Base-by-base conservation (phyloP, 2,329 filamentous ascomycete species). In the Xylariaceae sp. region DNA sequence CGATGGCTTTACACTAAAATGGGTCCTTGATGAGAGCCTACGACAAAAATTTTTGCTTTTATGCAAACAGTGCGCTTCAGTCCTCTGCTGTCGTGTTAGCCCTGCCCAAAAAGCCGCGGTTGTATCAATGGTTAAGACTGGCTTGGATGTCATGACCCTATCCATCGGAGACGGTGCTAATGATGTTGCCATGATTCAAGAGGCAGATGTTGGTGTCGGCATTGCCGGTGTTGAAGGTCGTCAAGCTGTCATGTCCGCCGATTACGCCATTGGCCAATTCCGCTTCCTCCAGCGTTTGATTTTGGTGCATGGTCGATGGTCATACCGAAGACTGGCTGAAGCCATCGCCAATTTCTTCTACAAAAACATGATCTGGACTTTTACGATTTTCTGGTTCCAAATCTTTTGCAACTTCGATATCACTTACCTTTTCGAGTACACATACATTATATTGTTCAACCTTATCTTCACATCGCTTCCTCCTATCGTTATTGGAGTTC, bases 271-370 rank as follows among this genome's bases (percentile, higher is more conserved):
- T 69, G 92, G 91, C 1, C 92, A 97, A 72, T 97, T 97, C 78
- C 84, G 91, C 33, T 97, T 90, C 76, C 78, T 97, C 45, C 87
- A 92, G 64, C 81, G 92, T 49, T 79, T 97, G 56, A 83, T 97
- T 24, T 82, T 97, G 16, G 92, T 97, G 4, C 92, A 97, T 69
- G 92, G 92, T 53, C 85, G 92, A 53, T 97, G 92, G 91, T 96
- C 92, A n/a, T 99, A 99, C 75, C 85, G 93, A 47, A 86, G 94
- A 64, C 77, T 99, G 71, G 91, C 88, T 24, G 94, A 99, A 77
- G 90, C 88, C 40, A 97, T 95, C 67, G 91, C 92, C 72, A 99
- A 99, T 73, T 99, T 99, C 81, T 99, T 99, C 80, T 99, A 97
- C 84, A 99, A 99, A 88, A 99, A 97, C 77, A 89, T 99, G 74